Evolutionary conservation across 768 basidiomycete species (phyloP), one percentile per base, ranked within the genome.

Genomic region (Lactarius indigo): DNA sequence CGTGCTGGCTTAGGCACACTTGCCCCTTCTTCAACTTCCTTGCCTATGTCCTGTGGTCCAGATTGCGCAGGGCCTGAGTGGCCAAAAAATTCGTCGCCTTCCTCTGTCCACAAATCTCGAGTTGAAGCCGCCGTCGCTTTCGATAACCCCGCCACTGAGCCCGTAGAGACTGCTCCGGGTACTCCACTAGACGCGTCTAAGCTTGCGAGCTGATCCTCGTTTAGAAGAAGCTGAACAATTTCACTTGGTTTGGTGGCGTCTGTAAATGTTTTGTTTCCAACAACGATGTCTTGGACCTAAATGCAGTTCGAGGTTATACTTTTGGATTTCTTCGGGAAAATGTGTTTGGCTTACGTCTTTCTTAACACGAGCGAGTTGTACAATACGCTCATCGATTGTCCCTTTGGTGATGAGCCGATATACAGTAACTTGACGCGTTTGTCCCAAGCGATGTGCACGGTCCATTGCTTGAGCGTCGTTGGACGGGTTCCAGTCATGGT

Each of bases 381-480:
- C 86, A 71, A 99, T 99, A 3, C 97, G 92, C 77, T 99, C 96
- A 74, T 99, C 94, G 71, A 96, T 95, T 1, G 94, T 96, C 15
- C 93, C 94, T 77, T 84, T 90, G 3, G 95, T 97, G 73, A 97
- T 94, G 58, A 98, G 80, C 20, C 96, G 89, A 76, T 97, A 98
- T 10, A 98, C 95, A 2, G 95, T 98, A 64, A 98, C 96, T 79
- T 98, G 96, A 56, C 94, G 90, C 7, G 95, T 98, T 77, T 98
- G 96, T 35, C 96, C 96, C 17, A 98, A 84, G 71, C 96, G 92
- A 79, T 98, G 96, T 18, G 96, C 96, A 70, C 96, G 91, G 73
- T 97, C 96, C 96, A 98, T 98, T 17, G 96, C 96, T 75, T 98
- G 96, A 39, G 96, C 93, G 76, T 98, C 96, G 72, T 96, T 97